phyloP scores from a whole-genome alignment of 129 eudicot species.

The Escallonia rubra region DNA sequence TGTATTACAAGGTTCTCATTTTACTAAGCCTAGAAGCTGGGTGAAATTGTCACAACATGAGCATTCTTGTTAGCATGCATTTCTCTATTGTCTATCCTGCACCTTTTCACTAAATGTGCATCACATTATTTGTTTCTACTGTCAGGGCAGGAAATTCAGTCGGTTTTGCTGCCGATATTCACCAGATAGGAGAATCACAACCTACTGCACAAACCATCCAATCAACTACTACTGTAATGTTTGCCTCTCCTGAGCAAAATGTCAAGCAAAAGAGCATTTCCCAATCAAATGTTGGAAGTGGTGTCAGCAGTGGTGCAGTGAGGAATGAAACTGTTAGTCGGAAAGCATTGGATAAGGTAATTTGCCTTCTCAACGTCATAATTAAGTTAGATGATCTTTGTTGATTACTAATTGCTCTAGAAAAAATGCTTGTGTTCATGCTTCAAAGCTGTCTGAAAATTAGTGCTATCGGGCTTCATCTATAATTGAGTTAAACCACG shows the following conservation, averaged over 20 bases:
- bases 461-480: no score
- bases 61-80: no score
- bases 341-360: constrained; percentile 93
- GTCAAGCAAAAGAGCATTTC: constrained; percentile 17
- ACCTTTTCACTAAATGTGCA: neutral
- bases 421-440: no score
- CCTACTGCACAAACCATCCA: constrained; percentile 21
- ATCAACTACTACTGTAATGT: constrained; percentile 9
- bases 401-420: no score
- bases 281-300: constrained; percentile 37
- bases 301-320: constrained; percentile 32
- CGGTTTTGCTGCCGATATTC: constrained; percentile 22
- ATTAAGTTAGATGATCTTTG: neutral
- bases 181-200: constrained; percentile 27
- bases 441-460: no score
- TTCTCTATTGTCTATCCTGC: no score
- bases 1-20: no score
- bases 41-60: no score
- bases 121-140: constrained; percentile 7
- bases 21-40: no score
- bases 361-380: constrained; percentile 4
- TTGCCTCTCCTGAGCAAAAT: constrained; percentile 22
- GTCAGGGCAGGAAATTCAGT: constrained; percentile 48
- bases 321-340: constrained; percentile 76
- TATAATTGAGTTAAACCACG: no score